phyloP scores from a whole-genome alignment of 495 filamentous ascomycete genomes.

The Hypoxylon trugodes region DNA sequence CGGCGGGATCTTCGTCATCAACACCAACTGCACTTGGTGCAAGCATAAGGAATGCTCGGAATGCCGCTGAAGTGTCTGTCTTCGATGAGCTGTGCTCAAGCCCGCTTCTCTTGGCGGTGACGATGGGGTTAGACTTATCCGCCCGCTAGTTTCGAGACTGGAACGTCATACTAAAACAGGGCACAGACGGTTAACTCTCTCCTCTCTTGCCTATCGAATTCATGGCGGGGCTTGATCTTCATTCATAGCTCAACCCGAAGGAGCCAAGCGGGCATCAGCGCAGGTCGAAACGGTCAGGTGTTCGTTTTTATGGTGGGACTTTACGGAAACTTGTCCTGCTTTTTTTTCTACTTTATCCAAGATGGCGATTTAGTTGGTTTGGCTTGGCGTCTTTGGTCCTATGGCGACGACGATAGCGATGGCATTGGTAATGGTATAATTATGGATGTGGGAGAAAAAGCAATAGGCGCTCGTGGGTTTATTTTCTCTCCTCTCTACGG shows the following conservation, averaged over 20 bases:
- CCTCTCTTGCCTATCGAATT: not conserved
- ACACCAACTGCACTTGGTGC: conserved; percentile 54
- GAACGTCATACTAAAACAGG: conserved; percentile 4
- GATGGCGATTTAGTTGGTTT: conserved; percentile 8
- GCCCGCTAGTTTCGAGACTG: not conserved
- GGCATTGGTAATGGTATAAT: conserved; percentile 6
- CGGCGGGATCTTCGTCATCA: conserved; percentile 59
- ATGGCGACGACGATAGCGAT: conserved; percentile 8
- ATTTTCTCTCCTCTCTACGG: not conserved
- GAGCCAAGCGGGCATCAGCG: conserved; percentile 6
- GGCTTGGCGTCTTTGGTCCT: conserved; percentile 18
- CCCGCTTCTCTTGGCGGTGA: not conserved
- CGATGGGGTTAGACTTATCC: not conserved
- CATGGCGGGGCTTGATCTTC: conserved; percentile 5
- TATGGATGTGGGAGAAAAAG: not conserved
- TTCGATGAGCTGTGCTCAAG: no score
- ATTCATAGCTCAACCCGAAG: no score
- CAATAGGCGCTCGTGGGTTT: conserved; percentile 17
- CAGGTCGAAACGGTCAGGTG: not conserved
- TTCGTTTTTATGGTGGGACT: conserved; percentile 5
- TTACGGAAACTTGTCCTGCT: conserved; percentile 6
- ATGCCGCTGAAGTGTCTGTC: conserved; percentile 55
- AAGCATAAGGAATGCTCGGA: conserved; percentile 53
- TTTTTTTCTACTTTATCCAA: no score
- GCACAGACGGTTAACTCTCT: conserved; percentile 11